Conservation (phyloP, 2,329 filamentous ascomycete species). For the Lasiodiplodia sp. region DNA sequence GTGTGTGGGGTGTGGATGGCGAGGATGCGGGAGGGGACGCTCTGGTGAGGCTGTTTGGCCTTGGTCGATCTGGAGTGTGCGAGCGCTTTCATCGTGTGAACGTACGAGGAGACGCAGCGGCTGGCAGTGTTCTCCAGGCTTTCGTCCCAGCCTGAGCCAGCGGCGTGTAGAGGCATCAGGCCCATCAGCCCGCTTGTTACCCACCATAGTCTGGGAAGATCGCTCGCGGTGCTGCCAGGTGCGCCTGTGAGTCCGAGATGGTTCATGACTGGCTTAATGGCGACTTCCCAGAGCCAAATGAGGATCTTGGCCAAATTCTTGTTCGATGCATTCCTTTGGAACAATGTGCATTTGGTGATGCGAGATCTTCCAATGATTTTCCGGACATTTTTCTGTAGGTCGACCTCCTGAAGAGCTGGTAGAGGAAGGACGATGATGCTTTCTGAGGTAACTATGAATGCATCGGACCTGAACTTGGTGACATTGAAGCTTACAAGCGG, state of each 20-base stretch:
- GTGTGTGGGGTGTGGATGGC: no score
- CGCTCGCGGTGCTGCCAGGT: no score
- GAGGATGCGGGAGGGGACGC: background rate
- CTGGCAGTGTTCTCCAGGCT: conserved; percentile 18
- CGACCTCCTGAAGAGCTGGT: background rate
- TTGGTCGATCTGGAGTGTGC: conserved; percentile 24
- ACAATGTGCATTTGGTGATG: no score
- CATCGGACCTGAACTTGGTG: conserved; percentile 29
- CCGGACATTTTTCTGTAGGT: background rate
- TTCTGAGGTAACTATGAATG: conserved; percentile 31
- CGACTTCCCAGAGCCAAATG: background rate
- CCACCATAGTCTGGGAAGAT: conserved; percentile 13
- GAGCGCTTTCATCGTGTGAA: conserved; percentile 25
- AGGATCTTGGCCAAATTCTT: background rate
- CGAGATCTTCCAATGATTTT: no score
- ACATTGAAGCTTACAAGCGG: conserved; percentile 32
- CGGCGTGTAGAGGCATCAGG: conserved; percentile 32
- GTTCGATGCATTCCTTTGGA: background rate
- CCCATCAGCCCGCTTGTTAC: conserved; percentile 26
- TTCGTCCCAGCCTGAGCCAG: conserved; percentile 22
- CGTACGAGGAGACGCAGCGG: conserved; percentile 25
- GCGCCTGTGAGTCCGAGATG: no score
- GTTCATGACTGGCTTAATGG: background rate
- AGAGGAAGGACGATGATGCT: conserved; percentile 23
- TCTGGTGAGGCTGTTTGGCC: conserved; percentile 22